Evolutionary conservation across 1,284 basidiomycete genomes (phyloP), one percentile per base, ranked within the genome.

Genomic region (Microbotryum saponariae): DNA sequence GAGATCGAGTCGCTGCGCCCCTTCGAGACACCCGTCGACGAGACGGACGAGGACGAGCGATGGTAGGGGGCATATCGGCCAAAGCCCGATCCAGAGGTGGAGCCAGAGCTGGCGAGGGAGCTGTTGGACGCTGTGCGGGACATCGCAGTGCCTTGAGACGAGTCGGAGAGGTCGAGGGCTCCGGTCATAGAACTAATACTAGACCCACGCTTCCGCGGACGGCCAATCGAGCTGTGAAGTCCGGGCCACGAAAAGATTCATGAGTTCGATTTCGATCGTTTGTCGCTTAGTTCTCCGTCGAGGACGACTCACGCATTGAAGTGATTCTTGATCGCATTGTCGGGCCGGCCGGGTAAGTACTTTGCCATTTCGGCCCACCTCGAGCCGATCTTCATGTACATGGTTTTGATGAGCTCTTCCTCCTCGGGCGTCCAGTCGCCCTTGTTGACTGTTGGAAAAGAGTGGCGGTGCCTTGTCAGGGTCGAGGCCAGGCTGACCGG

Each of bases 291-390:
- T 18, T 4, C 16, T 14, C 20, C 9, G 10, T 6, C 14, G 23
- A 21, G 23, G 5, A 1, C 2, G 4, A 53, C 59, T 50, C 20
- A 65, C 56, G 71, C 69, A 51, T 73, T 73, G 67, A 64, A 73
- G 52, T 70, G 66, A 47, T 73, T 73, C 60, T 73, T 73, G 66
- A 73, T 73, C n/a, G 68, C 64, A 48, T 73, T 73, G 64, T 73
- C 72, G 1, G 72, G 71, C 27, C 72, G 50, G 9, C 72, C 72
- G 1, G 70, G 71, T 9, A 73, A 57, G 44, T 65, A 58, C 62
- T 70, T 71, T 10, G 71, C 67, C 62, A 73, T 73, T 57, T 73
- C 71, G 1, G 72, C 72, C 72, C 72, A 73, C 20, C 64, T 58
- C 2, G 70, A 66, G 1, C 72, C 72, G 10, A 72, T 62, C 29